Evolutionary conservation across 306 rosid genomes (phyloP).

Genomic region (Cucumis cinereus): DNA sequence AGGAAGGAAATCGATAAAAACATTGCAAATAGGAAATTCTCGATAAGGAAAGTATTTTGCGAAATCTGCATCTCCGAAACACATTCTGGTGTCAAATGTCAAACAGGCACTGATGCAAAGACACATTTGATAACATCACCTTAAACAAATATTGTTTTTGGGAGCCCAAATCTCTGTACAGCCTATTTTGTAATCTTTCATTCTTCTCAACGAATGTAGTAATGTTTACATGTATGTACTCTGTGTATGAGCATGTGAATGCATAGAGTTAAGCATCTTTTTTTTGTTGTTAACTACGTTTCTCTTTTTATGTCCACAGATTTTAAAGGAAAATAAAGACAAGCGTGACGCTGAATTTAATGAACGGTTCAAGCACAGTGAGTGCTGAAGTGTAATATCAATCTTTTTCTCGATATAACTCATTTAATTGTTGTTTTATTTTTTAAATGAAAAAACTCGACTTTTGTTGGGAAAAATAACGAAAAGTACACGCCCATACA

Average conservation of each 20-base stretch:
- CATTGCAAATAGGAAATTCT: too few relatives aligned
- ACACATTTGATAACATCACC: too few relatives aligned
- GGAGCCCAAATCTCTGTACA: background rate
- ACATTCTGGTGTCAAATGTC: too few relatives aligned
- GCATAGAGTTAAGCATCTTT: background rate
- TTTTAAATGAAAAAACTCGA: too few relatives aligned
- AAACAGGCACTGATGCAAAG: too few relatives aligned
- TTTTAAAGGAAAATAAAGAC: conserved; percentile 83
- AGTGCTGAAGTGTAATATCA: conserved; percentile 22
- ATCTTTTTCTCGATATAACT: background rate
- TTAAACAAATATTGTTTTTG: background rate
- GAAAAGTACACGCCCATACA: too few relatives aligned
- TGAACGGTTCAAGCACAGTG: conserved; percentile 92
- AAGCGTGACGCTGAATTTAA: conserved; percentile 79
- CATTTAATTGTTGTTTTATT: background rate
- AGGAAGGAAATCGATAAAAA: too few relatives aligned
- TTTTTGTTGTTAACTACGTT: background rate
- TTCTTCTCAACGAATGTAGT: background rate
- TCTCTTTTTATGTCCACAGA: conserved; percentile 24
- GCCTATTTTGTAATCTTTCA: background rate
- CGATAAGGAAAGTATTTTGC: too few relatives aligned
- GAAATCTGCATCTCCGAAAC: too few relatives aligned
- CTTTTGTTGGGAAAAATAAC: too few relatives aligned
- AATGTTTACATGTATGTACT: background rate
- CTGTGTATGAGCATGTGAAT: background rate